Base-by-base conservation (phyloP, 148 eudicot genomes). In the Tetragonia tetragonoides region DNA sequence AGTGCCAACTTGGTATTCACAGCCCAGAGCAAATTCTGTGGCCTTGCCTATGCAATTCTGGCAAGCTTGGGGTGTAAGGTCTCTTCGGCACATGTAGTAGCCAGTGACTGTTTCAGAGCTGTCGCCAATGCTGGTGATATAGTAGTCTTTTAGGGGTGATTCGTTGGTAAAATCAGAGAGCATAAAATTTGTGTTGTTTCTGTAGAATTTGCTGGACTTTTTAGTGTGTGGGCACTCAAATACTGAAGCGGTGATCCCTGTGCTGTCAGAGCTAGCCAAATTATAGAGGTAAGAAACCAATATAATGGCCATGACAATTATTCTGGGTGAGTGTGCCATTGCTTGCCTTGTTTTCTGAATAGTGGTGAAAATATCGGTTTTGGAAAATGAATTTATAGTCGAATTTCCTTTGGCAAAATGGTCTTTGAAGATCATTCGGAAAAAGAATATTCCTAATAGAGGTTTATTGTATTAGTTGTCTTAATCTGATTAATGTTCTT, bases 11-110 rank as follows among this genome's bases (percentile, higher is more conserved):
- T 15, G 21, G 16, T 59, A 10, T 2, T 42, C 56, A 14, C 82
- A 80, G 7, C 4, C 10, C 44, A 2, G 11, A 3, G 41, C 61
- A n/a, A 47, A 46, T 18, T 44, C 34, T 46, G 64, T 72, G 40
- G 59, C 77, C 1, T 39, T 21, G 6, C 66, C 10, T 3, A 74
- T 28, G 68, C 82, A 80, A 37, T 0, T 20, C 2, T 68, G 38
- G 34, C 82, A 80, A 6, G 39, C 66, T 24, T 73, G 7, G 42
- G 6, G 76, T 18, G 4, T 21, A 8, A 72, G 12, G 34, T 79
- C 81, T 12, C 59, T 66, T 4, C 80, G 80, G 28, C 80, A 77
- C 74, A 77, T 69, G 75, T 41, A 70, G 63, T 46, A 79, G 64
- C 81, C 81, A 34, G n/a, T 63, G 5, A 72, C 76, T 10, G 1